Conservation (phyloP, 768 basidiomycete species). For the Boletales sp. region DNA sequence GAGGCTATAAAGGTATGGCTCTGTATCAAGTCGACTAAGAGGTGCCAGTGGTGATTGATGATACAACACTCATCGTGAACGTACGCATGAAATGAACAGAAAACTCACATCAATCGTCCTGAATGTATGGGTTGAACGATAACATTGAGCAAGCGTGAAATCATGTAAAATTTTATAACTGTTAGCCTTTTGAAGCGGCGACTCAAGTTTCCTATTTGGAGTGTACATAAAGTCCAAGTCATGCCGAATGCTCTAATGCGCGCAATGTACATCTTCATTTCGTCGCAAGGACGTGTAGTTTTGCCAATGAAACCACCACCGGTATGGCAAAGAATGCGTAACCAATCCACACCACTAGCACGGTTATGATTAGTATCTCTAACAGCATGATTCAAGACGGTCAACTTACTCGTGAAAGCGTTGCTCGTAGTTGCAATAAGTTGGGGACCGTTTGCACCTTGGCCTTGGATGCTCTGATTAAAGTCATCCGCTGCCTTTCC, state of each 20-base stretch:
- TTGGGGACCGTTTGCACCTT: slow-evolving; percentile 52
- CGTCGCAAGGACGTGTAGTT: slow-evolving; percentile 55
- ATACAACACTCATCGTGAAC: slow-evolving; percentile 79
- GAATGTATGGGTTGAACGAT: too few relatives aligned
- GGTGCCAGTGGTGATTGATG: slow-evolving; percentile 75
- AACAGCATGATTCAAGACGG: background rate
- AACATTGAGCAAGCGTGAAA: too few relatives aligned
- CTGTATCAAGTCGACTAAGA: slow-evolving; percentile 81
- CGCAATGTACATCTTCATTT: slow-evolving; percentile 29
- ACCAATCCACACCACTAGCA: slow-evolving; percentile 72
- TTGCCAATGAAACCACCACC: slow-evolving; percentile 63
- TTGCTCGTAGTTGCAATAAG: slow-evolving; percentile 64
- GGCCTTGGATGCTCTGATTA: slow-evolving; percentile 55
- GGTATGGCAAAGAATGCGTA: slow-evolving; percentile 74
- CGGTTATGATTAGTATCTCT: background rate
- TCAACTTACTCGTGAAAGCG: slow-evolving; percentile 66
- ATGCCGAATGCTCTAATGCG: background rate
- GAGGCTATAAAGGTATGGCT: slow-evolving; percentile 32
- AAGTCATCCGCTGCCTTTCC: slow-evolving; percentile 78
- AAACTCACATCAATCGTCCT: slow-evolving; percentile 13
- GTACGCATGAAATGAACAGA: slow-evolving; percentile 4
- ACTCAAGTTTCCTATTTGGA: background rate
- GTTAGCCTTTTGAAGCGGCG: slow-evolving; percentile 17
- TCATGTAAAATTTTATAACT: too few relatives aligned
- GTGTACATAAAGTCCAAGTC: background rate